phyloP scores from a whole-genome alignment of 2,329 filamentous ascomycete genomes.

The Venturiaceae sp. region DNA sequence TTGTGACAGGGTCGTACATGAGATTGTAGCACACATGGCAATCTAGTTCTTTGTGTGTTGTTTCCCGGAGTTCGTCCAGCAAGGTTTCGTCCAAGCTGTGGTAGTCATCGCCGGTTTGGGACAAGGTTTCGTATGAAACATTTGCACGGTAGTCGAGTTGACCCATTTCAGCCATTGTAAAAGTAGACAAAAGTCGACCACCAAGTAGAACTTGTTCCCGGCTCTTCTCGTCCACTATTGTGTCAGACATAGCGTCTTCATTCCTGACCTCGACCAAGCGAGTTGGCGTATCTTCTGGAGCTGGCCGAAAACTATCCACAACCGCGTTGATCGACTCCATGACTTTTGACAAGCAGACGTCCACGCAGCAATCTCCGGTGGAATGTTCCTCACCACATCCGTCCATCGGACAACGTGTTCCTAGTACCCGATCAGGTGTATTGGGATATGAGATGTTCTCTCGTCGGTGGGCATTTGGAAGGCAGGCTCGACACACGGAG shows the following conservation, averaged over 20 bases:
- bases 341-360: slow-evolving; percentile 69
- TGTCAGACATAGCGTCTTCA: neutral
- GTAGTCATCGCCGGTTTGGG: slow-evolving; percentile 25
- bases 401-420: slow-evolving; percentile 63
- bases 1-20: slow-evolving; percentile 74
- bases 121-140: slow-evolving; percentile 36
- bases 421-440: slow-evolving; percentile 53
- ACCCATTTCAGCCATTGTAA: slow-evolving; percentile 53
- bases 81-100: slow-evolving; percentile 37
- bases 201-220: slow-evolving; percentile 34
- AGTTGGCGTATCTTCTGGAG: slow-evolving; percentile 23
- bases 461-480: slow-evolving; percentile 57
- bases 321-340: slow-evolving; percentile 38
- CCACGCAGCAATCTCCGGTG: slow-evolving; percentile 62
- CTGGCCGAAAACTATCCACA: slow-evolving; percentile 8
- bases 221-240: neutral
- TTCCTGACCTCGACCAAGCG: slow-evolving; percentile 29
- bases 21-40: slow-evolving; percentile 82
- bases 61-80: slow-evolving; percentile 50
- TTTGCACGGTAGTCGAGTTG: slow-evolving; percentile 48
- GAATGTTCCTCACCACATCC: slow-evolving; percentile 64
- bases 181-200: slow-evolving; percentile 56
- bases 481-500: slow-evolving; percentile 64
- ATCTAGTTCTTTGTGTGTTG: slow-evolving; percentile 62
- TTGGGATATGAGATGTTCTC: slow-evolving; percentile 70